These are phyloP conservation scores for Termitomyces eurrhizus DNA, from an alignment of 768 basidiomycete species.

Conservation along the genomic window DNA sequence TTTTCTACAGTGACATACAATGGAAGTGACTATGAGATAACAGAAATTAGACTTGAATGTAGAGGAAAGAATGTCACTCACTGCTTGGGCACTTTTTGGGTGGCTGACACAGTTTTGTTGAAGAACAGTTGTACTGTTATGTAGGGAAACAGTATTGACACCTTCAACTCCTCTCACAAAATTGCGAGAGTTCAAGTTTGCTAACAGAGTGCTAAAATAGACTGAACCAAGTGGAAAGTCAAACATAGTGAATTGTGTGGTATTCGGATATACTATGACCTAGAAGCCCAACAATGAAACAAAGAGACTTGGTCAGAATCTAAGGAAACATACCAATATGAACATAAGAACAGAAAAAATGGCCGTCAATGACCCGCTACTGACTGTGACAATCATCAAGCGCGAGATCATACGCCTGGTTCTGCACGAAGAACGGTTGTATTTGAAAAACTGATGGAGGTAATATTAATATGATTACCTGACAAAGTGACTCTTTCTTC, in stretches of 20 bases:
- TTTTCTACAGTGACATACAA: neutral
- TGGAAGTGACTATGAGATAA: neutral
- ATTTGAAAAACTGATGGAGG: neutral
- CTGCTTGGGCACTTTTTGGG: neutral
- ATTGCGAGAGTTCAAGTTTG: conserved; percentile 1
- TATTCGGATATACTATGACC: neutral
- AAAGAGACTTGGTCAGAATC: too few species aligned
- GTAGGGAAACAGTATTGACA: neutral
- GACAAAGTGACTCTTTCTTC: neutral
- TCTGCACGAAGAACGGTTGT: neutral
- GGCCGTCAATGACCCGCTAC: conserved; percentile 1
- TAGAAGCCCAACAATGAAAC: neutral
- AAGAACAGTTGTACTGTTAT: neutral
- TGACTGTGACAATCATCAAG: conserved; percentile 1
- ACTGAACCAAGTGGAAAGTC: neutral
- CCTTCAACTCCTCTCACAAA: neutral
- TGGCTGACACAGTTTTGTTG: neutral
- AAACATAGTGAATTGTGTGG: neutral
- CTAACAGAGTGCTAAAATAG: conserved; percentile 3
- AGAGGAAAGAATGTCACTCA: neutral
- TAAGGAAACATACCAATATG: neutral
- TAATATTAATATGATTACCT: neutral
- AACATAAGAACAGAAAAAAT: neutral
- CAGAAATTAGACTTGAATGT: neutral
- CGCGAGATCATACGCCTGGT: neutral